Evolutionary conservation across 225 moss, liverwort and hornwort genomes (phyloP).

Genomic region (Anthoceros angustus): DNA sequence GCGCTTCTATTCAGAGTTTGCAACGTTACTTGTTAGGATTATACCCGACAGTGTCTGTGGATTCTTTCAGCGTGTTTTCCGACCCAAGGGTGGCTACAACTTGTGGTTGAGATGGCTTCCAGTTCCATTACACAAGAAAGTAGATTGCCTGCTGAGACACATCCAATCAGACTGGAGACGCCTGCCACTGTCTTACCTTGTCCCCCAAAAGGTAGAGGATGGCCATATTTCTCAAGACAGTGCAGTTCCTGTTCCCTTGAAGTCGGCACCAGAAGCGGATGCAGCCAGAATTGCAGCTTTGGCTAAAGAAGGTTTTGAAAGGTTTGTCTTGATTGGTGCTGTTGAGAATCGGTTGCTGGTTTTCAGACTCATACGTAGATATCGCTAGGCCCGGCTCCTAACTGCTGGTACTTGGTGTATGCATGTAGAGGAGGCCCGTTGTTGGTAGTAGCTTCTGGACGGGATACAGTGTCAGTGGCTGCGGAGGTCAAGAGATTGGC

Average conservation of each 20-base stretch:
- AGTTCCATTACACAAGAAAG: constrained; percentile 65
- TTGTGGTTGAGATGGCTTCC: constrained; percentile 86
- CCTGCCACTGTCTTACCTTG: constrained; percentile 43
- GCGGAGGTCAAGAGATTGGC: constrained; percentile 73
- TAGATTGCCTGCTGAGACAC: constrained; percentile 54
- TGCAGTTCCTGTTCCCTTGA: background rate
- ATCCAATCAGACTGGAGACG: constrained; percentile 75
- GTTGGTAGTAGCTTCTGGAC: constrained; percentile 91
- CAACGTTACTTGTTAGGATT: no score
- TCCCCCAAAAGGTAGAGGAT: constrained; percentile 42
- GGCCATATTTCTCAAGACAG: constrained; percentile 18
- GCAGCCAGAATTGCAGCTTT: constrained; percentile 65
- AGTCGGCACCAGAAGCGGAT: constrained; percentile 46
- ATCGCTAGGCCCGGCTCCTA: constrained; percentile 6
- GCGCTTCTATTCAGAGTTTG: no score
- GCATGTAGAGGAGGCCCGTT: constrained; percentile 76
- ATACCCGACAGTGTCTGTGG: constrained; percentile 7
- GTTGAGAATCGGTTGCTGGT: background rate
- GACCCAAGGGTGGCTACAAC: constrained; percentile 80
- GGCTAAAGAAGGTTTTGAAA: constrained; percentile 52
- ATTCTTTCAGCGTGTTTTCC: constrained; percentile 53
- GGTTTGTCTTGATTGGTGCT: constrained; percentile 21
- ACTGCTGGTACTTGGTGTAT: constrained; percentile 13
- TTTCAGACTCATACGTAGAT: background rate
- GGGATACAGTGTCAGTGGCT: constrained; percentile 72